Base-by-base conservation (phyloP, 2,329 filamentous ascomycete species). In the Sclerotinia glacialis region DNA sequence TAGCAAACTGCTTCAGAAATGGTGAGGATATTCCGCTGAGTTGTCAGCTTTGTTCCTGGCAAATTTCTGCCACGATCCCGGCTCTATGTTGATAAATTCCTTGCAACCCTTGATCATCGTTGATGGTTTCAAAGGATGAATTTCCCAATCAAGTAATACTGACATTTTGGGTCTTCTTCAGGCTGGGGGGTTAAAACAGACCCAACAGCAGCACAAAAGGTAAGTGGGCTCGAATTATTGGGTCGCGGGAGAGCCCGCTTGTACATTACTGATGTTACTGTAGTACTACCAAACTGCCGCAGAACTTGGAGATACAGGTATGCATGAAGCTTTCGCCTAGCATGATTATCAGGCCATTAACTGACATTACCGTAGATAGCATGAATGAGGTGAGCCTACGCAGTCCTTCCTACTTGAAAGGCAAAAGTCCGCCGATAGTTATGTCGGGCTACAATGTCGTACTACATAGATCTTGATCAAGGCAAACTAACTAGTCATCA, bases 241-340 rank as follows among this genome's bases (percentile, higher is more conserved):
- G 71, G 64, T 67, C 68, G 69, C 63, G 67, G 68, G 69, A 55
- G 71, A 73, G 65, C 70, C 69, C 67, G 61, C 61, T 54, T 56
- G 44, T 46, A 61, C 58, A 67, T 53, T 52, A 71, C 74, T 75
- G 60, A 74, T 67, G 67, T 52, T 61, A 44, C 59, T 83, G 73
- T 83, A 96, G 84, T 99, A 98, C 78, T 99, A 98, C 78, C 94
- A 98, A 80, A 97, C 94, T 12, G 95, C 95, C 37, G 95, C 95
- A 68, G 98, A 99, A 77, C 81, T 99, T 71, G 95, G 95, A 69
- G 95, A 99, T 78, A 92, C 91, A 54, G 86, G 86, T 87, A 78
- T 75, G 84, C 71, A 63, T 37, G 53, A 44, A 53, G 61, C 71
- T 60, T 56, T 44, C 70, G 70, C 67, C 68, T 61, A 52, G 69